phyloP scores from a whole-genome alignment of 176 grass and related monocot genomes.

The Avena atlantica region DNA sequence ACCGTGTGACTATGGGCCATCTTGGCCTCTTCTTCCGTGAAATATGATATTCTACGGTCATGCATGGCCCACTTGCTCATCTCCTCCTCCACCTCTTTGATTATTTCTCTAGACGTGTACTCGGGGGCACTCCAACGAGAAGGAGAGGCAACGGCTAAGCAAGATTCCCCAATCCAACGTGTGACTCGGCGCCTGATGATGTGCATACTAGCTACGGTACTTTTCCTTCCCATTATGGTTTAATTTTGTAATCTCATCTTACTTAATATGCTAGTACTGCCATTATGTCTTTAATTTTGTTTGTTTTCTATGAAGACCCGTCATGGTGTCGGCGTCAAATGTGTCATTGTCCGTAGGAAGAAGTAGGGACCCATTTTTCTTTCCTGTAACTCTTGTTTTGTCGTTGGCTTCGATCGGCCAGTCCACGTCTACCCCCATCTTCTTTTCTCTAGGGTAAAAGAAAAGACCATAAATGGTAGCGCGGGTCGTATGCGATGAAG shows the following conservation, averaged over 20 bases:
- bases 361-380: not conserved
- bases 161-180: not conserved
- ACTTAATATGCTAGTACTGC: not conserved
- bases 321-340: not conserved
- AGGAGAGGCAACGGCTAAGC: not conserved
- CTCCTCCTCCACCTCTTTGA: not conserved
- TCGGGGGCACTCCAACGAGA: not conserved
- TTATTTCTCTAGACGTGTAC: slow-evolving; percentile 7
- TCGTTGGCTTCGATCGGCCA: no score
- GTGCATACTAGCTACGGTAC: not conserved
- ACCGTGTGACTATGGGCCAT: no score
- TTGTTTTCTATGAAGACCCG: no score
- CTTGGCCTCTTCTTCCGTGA: no score
- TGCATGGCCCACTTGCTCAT: not conserved
- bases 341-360: not conserved
- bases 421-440: no score
- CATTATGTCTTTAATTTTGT: not conserved
- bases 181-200: not conserved
- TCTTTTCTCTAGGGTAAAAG: no score
- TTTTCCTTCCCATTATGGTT: slow-evolving; percentile 1
- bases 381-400: not conserved
- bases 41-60: no score
- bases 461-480: no score
- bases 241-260: not conserved
- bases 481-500: no score